Conservation (phyloP, 106 monocot genomes). For the Acanthochlamys bracteata region DNA sequence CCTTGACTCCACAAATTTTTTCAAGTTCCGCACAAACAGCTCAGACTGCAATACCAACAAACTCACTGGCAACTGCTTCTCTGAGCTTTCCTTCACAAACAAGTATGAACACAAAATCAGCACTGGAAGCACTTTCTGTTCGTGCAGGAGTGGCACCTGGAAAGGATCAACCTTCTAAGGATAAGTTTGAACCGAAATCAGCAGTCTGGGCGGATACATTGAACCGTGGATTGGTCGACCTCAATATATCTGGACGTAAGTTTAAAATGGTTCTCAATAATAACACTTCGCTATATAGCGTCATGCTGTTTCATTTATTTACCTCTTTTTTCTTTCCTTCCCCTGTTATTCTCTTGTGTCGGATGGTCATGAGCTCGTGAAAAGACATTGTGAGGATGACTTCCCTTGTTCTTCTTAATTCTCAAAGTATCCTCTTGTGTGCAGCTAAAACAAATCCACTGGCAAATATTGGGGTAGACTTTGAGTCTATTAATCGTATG, state of each 20-base stretch:
- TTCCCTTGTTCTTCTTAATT: not conserved
- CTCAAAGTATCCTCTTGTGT: not conserved
- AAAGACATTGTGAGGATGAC: not conserved
- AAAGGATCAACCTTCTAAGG: conserved; percentile 32
- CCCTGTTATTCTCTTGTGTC: not conserved
- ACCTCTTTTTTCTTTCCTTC: not conserved
- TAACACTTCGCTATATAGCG: too few species aligned
- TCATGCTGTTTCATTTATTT: too few species aligned
- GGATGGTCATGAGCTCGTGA: not conserved
- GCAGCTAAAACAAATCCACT: conserved; percentile 72
- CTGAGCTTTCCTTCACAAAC: conserved; percentile 12
- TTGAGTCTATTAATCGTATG: conserved; percentile 84
- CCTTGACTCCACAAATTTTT: conserved; percentile 14
- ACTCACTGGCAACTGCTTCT: not conserved
- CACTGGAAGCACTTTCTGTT: conserved; percentile 9
- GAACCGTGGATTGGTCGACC: conserved; percentile 87
- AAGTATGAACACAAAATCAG: conserved; percentile 4
- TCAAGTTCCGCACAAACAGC: conserved; percentile 15
- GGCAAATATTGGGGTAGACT: conserved; percentile 83
- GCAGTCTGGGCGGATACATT: conserved; percentile 94
- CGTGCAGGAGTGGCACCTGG: conserved; percentile 11
- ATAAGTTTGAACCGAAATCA: conserved; percentile 93
- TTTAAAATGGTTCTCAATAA: not conserved
- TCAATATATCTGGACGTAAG: conserved; percentile 97
- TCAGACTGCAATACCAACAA: conserved; percentile 14